A percentile compares a stretch with the other conserved stretches of the same genome.
Conservation (phyloP, 306 rosid genomes). For the Vigna hirtella region DNA sequence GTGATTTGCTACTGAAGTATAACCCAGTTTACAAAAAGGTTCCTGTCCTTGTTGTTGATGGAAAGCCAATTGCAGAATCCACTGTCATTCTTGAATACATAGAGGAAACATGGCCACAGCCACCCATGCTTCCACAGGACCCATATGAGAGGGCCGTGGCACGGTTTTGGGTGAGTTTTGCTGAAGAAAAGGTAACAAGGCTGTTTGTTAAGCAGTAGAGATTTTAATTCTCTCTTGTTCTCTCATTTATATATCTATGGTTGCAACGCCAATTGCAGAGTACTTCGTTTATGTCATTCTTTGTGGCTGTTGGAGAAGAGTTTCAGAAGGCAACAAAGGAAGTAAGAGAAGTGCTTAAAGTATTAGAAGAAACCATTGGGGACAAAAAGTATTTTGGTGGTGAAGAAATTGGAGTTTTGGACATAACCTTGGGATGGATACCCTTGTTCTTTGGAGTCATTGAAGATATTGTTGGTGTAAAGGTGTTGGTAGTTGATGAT, state of each 20-base stretch:
- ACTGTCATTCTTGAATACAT: constrained; percentile 29
- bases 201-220: neutral
- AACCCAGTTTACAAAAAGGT: constrained; percentile 30
- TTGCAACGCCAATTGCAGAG: constrained; percentile 8
- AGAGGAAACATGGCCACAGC: constrained; percentile 26
- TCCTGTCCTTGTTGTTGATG: constrained; percentile 22
- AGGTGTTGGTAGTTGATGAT: constrained; percentile 1
- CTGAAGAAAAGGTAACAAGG: constrained; percentile 22
- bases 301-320: constrained; percentile 32
- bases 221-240: neutral
- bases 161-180: constrained; percentile 16
- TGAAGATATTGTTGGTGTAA: constrained; percentile 23
- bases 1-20: constrained; percentile 10
- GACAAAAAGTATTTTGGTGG: constrained; percentile 23
- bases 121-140: constrained; percentile 22
- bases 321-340: constrained; percentile 15
- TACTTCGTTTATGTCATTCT: constrained; percentile 10
- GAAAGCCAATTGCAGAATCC: constrained; percentile 15
- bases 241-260: neutral
- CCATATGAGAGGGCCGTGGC: constrained; percentile 15
- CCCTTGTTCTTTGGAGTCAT: constrained; percentile 23
- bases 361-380: constrained; percentile 10
- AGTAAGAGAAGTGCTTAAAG: constrained; percentile 11
- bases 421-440: constrained; percentile 28
- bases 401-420: constrained; percentile 15